Conservation (phyloP, 805 yeast species). For the Candida alai region DNA sequence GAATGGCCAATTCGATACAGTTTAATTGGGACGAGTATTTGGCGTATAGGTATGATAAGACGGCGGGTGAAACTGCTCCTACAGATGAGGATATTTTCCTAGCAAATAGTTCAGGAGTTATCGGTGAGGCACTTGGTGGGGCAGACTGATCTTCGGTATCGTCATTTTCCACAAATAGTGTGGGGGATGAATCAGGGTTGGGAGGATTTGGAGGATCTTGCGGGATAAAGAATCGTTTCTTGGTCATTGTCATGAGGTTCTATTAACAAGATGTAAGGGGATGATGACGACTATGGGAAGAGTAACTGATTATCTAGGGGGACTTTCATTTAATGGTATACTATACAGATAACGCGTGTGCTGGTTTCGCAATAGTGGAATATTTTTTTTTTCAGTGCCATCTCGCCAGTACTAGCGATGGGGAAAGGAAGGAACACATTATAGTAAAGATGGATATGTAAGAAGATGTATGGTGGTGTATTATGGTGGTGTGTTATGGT, state of each 20-base stretch:
- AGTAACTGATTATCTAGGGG: too few species aligned
- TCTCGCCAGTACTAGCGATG: too few species aligned
- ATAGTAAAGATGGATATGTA: too few species aligned
- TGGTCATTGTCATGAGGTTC: constrained; percentile 4
- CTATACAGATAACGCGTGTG: too few species aligned
- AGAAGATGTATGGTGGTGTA: too few species aligned
- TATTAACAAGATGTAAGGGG: too few species aligned
- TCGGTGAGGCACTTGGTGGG: constrained; percentile 1
- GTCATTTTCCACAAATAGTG: constrained; percentile 9
- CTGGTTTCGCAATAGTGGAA: too few species aligned
- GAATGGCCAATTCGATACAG: constrained; percentile 20
- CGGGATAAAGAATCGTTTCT: constrained; percentile 5
- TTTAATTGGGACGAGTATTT: constrained; percentile 14
- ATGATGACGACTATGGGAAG: too few species aligned
- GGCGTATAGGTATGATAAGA: constrained; percentile 11
- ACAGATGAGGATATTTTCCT: constrained; percentile 11
- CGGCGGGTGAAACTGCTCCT: constrained; percentile 9
- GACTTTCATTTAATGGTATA: too few species aligned
- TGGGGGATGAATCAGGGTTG: not conserved
- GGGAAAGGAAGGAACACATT: too few species aligned
- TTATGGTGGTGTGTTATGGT: too few species aligned
- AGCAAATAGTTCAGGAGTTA: constrained; percentile 1
- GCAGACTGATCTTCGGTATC: constrained; percentile 2
- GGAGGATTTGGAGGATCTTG: not conserved
- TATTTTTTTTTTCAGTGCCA: too few species aligned